Evolutionary conservation across 768 basidiomycete species (phyloP).

Genomic region (Macrolepiota albuminosa): DNA sequence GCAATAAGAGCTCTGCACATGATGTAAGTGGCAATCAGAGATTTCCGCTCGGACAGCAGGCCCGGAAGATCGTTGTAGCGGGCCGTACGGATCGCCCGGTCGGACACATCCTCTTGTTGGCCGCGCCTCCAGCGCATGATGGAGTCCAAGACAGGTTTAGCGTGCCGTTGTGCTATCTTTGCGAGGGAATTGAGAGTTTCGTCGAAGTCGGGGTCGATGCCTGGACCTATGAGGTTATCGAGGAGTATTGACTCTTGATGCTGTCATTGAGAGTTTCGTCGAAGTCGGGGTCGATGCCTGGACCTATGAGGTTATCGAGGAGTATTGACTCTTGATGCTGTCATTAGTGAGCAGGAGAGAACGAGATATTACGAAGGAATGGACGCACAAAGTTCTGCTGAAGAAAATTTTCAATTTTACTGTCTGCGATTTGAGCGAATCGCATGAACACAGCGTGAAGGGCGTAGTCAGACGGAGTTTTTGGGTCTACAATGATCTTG

Average conservation of each 20-base stretch:
- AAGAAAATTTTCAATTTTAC: slow-evolving; percentile 73
- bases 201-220: slow-evolving; percentile 77
- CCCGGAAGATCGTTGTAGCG: slow-evolving; percentile 44
- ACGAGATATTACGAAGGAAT: background rate
- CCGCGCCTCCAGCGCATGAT: slow-evolving; percentile 83
- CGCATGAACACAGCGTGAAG: slow-evolving; percentile 85
- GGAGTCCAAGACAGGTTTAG: slow-evolving; percentile 80
- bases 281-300: slow-evolving; percentile 69
- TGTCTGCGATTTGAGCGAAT: slow-evolving; percentile 76
- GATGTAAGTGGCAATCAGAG: slow-evolving; percentile 83
- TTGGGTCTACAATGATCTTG: slow-evolving; percentile 63
- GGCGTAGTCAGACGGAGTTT: slow-evolving; percentile 85
- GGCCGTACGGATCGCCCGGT: slow-evolving; percentile 25
- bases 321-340: slow-evolving; percentile 64
- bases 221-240: slow-evolving; percentile 61
- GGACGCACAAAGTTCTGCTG: slow-evolving; percentile 58
- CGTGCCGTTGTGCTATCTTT: slow-evolving; percentile 79
- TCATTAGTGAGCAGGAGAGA: background rate
- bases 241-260: slow-evolving; percentile 62
- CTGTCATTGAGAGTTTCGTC: slow-evolving; percentile 76
- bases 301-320: slow-evolving; percentile 64
- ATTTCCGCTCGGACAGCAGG: slow-evolving; percentile 65
- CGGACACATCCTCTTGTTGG: slow-evolving; percentile 58
- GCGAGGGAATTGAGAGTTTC: slow-evolving; percentile 81
- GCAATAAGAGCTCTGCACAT: slow-evolving; percentile 84